A percentile compares a stretch with the other conserved stretches of the same genome.
Conservation (phyloP, 192 early-diverging fungal genomes). For the Geranomyces variabilis region DNA sequence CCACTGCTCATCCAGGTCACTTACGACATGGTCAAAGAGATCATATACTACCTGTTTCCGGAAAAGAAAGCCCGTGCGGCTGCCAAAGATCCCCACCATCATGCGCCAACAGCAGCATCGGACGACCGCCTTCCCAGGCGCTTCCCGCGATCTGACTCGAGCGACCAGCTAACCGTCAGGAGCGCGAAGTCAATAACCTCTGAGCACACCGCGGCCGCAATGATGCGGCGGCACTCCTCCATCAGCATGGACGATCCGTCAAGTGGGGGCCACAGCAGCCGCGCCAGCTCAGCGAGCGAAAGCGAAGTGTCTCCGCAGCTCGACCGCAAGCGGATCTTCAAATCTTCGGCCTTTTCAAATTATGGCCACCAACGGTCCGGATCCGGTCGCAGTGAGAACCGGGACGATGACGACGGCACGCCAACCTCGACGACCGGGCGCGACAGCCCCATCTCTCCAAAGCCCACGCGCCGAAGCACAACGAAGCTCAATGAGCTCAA, state of each 20-base stretch:
- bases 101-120: background rate
- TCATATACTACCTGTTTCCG: slow-evolving; percentile 85
- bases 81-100: slow-evolving; percentile 7
- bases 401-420: background rate
- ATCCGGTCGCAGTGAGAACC: background rate
- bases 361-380: slow-evolving; percentile 1
- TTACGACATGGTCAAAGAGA: slow-evolving; percentile 79
- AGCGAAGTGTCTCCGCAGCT: background rate
- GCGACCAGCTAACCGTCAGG: slow-evolving; percentile 12
- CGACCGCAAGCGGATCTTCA: slow-evolving; percentile 23
- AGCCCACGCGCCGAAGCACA: background rate
- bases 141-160: slow-evolving; percentile 18
- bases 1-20: slow-evolving; percentile 80
- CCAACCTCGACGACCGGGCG: slow-evolving; percentile 1
- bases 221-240: background rate
- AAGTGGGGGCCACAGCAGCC: background rate
- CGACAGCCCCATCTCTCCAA: slow-evolving; percentile 3
- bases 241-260: background rate
- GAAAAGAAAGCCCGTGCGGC: slow-evolving; percentile 44
- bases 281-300: slow-evolving; percentile 19
- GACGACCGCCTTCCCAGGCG: background rate
- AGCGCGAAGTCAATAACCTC: slow-evolving; percentile 19
- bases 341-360: background rate
- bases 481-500: slow-evolving; percentile 57
- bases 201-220: slow-evolving; percentile 9